A percentile compares a stretch with the other conserved stretches of the same genome.
Conservation (phyloP, 148 eudicot genomes). For the Camellia lanceoleosa region DNA sequence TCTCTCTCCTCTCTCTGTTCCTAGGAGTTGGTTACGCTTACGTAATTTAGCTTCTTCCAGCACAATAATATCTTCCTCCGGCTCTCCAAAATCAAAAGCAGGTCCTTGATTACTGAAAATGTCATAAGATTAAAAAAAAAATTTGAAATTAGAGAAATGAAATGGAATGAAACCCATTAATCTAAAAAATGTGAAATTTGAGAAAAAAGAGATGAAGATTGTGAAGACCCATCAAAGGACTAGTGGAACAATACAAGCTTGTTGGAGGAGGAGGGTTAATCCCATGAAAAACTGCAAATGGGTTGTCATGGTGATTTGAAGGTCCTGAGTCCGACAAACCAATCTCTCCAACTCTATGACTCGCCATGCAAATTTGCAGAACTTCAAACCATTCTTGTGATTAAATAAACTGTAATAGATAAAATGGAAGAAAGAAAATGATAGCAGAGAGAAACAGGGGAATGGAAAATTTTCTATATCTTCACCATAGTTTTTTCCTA, state of each 20-base stretch:
- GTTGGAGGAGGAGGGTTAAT: constrained; percentile 34
- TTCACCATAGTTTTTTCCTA: background rate
- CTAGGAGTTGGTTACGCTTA: constrained; percentile 35
- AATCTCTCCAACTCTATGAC: constrained; percentile 56
- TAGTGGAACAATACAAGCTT: constrained; percentile 46
- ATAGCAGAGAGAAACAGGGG: background rate
- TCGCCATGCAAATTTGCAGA: constrained; percentile 60
- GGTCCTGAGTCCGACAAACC: constrained; percentile 38
- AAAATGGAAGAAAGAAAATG: background rate
- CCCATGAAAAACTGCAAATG: constrained; percentile 53
- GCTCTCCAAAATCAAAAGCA: constrained; percentile 91
- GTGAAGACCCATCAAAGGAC: background rate
- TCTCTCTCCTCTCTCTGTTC: constrained; percentile 15
- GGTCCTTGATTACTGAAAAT: constrained; percentile 75
- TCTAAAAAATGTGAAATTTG: background rate
- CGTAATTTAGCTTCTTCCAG: constrained; percentile 58
- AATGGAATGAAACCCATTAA: background rate
- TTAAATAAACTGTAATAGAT: background rate
- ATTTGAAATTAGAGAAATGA: background rate
- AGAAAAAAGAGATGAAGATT: background rate
- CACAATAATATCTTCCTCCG: constrained; percentile 78
- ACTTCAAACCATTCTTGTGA: constrained; percentile 32
- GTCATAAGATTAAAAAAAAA: background rate
- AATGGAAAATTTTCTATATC: background rate
- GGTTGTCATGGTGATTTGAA: constrained; percentile 57